Evolutionary conservation across 345 rosid genomes (phyloP), one percentile per base, ranked within the genome.

Genomic region (Eucalyptus coolabah): DNA sequence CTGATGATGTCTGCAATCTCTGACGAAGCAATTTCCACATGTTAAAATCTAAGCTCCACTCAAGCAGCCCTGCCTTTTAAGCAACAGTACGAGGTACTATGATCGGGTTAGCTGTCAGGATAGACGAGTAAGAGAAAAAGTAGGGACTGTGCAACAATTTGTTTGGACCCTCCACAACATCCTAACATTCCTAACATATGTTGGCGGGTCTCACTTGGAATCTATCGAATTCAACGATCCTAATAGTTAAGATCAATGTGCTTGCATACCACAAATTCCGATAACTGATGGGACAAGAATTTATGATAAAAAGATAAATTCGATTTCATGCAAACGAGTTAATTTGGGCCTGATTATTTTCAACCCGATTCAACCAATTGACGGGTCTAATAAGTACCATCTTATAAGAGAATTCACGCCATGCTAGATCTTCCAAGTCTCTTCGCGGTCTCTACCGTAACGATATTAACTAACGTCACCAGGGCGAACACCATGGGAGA

Each of bases 281-380:
- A 6, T 77, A 21, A 40, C 1, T 21, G 12, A 37, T 2, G 3
- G 5, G 63, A 56, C 30, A 3, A 12, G 8, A 77, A 77, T 2
- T 77, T 2, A 12, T 19, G 5, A 77, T 77, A 37, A 37, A 40
- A 37, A 11, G 16, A 40, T 21, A 40, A 2, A 5, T 77, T 77
- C 1, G 6, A 40, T 77, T 40, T 42, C 59, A 53, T 53, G 59
- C 26, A 56, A 24, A 56, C 0, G 30, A 10, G 63, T 56, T 2
- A 56, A 56, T 56, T 5, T 56, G 13, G 12, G 12, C 5, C 5
- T 0, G 3, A 56, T 56, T 56, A 56, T 9, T 56, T 56, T 56
- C 1, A 56, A 56, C 6, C 60, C 1, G 28, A 54, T 12, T 0
- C 28, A 21, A 21, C 12, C 3, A 0, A 21, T 54, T 54, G 1